Evolutionary conservation across 257 asterid species (phyloP).

Genomic region (Haberlea rhodopensis): DNA sequence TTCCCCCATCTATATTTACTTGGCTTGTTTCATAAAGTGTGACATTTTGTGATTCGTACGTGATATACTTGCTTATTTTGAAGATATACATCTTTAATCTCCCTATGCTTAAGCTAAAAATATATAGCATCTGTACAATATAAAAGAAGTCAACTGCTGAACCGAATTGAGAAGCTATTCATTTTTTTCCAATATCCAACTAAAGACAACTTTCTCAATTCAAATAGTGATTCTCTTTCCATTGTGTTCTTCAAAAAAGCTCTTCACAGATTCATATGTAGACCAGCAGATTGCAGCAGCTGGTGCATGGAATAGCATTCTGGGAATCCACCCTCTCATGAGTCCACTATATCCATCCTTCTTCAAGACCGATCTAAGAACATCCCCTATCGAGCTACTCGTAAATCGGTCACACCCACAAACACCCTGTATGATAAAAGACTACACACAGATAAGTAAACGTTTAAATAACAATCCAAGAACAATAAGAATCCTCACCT

Average conservation of each 20-base stretch:
- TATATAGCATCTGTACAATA: slow-evolving; percentile 3
- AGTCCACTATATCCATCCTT: slow-evolving; percentile 61
- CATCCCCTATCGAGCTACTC: slow-evolving; percentile 48
- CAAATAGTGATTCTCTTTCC: slow-evolving; percentile 1
- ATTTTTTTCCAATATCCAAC: neutral
- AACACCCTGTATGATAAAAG: slow-evolving; percentile 44
- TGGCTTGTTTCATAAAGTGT: neutral
- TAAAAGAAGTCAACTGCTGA: neutral
- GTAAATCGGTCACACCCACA: slow-evolving; percentile 58
- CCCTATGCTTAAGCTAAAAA: neutral
- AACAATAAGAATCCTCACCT: slow-evolving; percentile 30
- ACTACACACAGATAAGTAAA: too few species aligned
- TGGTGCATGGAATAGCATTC: slow-evolving; percentile 73
- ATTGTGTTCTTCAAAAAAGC: slow-evolving; percentile 38
- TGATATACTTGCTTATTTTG: neutral
- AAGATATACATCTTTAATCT: neutral
- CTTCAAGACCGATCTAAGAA: slow-evolving; percentile 35
- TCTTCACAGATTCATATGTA: slow-evolving; percentile 57
- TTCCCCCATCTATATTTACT: neutral
- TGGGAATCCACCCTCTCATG: slow-evolving; percentile 59
- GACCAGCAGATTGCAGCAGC: slow-evolving; percentile 83
- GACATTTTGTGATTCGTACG: too few species aligned
- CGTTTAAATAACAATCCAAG: neutral
- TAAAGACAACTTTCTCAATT: slow-evolving; percentile 3
- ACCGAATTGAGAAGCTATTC: slow-evolving; percentile 8